These are phyloP conservation scores for Pseudocercospora musae DNA, from an alignment of 2,329 filamentous ascomycete genomes.

Conservation along the genomic window DNA sequence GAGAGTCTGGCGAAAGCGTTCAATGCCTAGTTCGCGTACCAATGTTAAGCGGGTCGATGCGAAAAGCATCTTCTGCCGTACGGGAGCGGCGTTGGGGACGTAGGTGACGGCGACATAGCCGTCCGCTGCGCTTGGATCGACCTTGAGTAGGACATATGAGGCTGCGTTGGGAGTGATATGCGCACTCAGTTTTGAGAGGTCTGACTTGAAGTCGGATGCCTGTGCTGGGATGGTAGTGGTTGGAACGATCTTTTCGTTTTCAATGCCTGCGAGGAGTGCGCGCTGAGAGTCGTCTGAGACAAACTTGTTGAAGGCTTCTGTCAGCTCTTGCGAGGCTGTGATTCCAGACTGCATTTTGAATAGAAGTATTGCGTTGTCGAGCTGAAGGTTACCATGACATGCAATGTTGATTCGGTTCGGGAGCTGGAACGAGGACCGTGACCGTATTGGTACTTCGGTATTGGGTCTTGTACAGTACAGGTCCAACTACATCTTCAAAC, in stretches of 20 bases:
- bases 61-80: slow-evolving; percentile 84
- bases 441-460: too few relatives aligned
- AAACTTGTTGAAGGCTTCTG: slow-evolving; percentile 67
- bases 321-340: slow-evolving; percentile 72
- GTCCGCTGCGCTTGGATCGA: slow-evolving; percentile 49
- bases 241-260: slow-evolving; percentile 65
- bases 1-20: slow-evolving; percentile 73
- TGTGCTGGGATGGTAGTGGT: slow-evolving; percentile 53
- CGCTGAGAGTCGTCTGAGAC: slow-evolving; percentile 61
- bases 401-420: slow-evolving; percentile 1
- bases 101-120: slow-evolving; percentile 70
- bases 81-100: slow-evolving; percentile 72
- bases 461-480: too few relatives aligned
- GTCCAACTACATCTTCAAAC: too few relatives aligned
- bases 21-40: slow-evolving; percentile 70
- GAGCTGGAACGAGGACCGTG: too few relatives aligned
- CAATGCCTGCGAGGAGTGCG: slow-evolving; percentile 69
- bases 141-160: slow-evolving; percentile 72
- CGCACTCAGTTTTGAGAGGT: slow-evolving; percentile 60
- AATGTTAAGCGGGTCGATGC: slow-evolving; percentile 73
- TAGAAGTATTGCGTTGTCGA: background rate
- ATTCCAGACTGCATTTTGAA: slow-evolving; percentile 73
- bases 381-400: background rate
- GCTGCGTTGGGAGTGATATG: slow-evolving; percentile 65
- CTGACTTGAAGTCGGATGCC: slow-evolving; percentile 56